phyloP scores from a whole-genome alignment of 345 rosid genomes.

The Cardamine occulta region DNA sequence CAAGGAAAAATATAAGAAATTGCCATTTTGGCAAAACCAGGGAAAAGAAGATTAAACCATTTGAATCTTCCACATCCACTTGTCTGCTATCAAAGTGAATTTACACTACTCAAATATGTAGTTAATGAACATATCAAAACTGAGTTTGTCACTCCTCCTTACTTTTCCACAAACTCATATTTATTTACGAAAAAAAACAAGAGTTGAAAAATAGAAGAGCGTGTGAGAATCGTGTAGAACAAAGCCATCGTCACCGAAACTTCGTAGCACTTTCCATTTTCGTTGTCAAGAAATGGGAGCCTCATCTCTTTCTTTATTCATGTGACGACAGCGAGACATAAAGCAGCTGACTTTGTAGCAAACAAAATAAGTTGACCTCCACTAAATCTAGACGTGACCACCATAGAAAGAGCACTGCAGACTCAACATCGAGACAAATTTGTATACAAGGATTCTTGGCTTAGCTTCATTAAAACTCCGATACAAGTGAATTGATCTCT shows the following conservation, averaged over 20 bases:
- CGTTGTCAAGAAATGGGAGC: constrained; percentile 34
- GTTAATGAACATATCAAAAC: constrained; percentile 25
- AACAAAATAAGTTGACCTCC: constrained; percentile 26
- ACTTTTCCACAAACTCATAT: constrained; percentile 28
- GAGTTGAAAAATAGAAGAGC: constrained; percentile 23
- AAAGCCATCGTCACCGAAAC: constrained; percentile 14
- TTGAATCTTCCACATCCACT: constrained; percentile 37
- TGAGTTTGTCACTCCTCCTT: constrained; percentile 12
- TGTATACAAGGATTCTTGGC: not conserved
- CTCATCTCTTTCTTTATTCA: constrained; percentile 4
- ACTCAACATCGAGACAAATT: not conserved
- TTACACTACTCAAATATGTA: constrained; percentile 7
- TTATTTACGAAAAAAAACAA: not conserved
- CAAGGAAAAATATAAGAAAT: not conserved
- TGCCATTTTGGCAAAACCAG: not conserved
- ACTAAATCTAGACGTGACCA: constrained; percentile 23
- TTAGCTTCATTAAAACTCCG: not conserved
- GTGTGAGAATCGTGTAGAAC: constrained; percentile 15
- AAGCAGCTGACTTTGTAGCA: constrained; percentile 27
- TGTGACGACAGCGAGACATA: constrained; percentile 17
- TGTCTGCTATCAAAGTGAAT: constrained; percentile 27
- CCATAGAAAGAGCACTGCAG: constrained; percentile 2
- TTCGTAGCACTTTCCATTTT: constrained; percentile 40
- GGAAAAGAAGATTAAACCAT: not conserved
- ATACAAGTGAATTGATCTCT: no score